Base-by-base conservation (phyloP, 2,329 filamentous ascomycete species). In the Venturia carpophila region DNA sequence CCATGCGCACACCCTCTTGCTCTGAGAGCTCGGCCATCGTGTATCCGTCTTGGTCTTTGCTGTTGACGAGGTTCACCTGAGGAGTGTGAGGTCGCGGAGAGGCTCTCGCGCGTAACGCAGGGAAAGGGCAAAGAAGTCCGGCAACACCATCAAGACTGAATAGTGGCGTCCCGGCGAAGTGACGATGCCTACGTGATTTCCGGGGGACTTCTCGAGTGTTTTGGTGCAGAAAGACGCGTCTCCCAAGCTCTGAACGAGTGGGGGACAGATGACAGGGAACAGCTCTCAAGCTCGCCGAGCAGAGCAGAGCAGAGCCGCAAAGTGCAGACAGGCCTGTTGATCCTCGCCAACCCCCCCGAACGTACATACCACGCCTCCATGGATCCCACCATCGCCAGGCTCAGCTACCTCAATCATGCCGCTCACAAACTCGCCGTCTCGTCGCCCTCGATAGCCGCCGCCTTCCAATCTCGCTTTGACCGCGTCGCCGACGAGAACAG, bases 1-100 rank as follows among this genome's bases (percentile, higher is more conserved):
- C 93, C 68, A 97, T 52, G 34, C 65, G 65, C 27, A 67, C 43
- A 24, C 61, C 62, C 27, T 58, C 63, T 15, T 37, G 27, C 45
- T 56, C 34, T 24, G 45, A 42, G 17, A 52, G 39, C 60, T 45
- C 27, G 21, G 63, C 49, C 63, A 64, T 64, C 1, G 19, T 41
- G 42, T 5, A 13, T 30, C 5, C 9, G 19, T 10, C 27, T 45
- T 13, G 27, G 10, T 30, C 5, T 24, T 47, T 47, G 45, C 5
- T 19, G 30, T 3, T 6, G 30, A 34, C 30, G 6, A 34, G n/a
- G 7, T 27, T 52, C 19, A n/a, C 6, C 24, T 34, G 21, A n/a
- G 24, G 27, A 34, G 49, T 10, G 17, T 11, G 49, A 17, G 30
- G 49, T 34, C 49, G 27, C 7, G 19, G 19, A 21, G 43, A 21